Evolutionary conservation across 2,329 filamentous ascomycete genomes (phyloP), one percentile per base, ranked within the genome.

Genomic region (Byssoonygena ceratinophila): DNA sequence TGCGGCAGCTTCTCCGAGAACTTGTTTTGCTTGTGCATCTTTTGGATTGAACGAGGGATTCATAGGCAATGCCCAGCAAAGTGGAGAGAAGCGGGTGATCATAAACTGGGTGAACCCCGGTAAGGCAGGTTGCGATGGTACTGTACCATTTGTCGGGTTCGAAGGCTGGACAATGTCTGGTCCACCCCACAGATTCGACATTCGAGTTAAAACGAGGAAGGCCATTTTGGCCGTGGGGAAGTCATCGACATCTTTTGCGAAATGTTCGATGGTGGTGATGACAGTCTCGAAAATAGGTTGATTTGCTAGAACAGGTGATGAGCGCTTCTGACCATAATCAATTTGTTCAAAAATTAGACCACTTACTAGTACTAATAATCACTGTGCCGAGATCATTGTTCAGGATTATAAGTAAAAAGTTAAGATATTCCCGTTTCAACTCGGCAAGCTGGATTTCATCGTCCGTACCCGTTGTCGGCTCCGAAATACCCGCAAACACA

Each of bases 371-470:
- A 63, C 88, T 95, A 58, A 98, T 85, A 39, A 98, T 82, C 11
- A 97, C 88, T 23, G 83, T 80, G 8, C 86, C 88, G 3, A 98
- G 80, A 52, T 94, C 87, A 64, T 98, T 94, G 66, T 87, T 87
- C 34, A 98, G 72, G 54, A 98, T 89, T 53, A 94, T 84, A 47
- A 89, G 81, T 57, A 98, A 74, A 68, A 98, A 97, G 52, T 89
- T 88, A n/a, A 98, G 77, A 62, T 96, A 98, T 65, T 98, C 91
- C 58, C 88, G 81, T 60, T 91, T 85, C 55, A 98, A 76, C 69
- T 97, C 92, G 14, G 81, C 84, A 50, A 97, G 79, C 68, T 98
- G 90, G 55, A 98, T 94, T 69, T 95, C 89, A 63, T 98, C 92
- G 64, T 98, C 92, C 4, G 92, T 98, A 39, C 92, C 92, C 0